Evolutionary conservation across 768 basidiomycete species (phyloP).

Genomic region (Mycena belliarum): DNA sequence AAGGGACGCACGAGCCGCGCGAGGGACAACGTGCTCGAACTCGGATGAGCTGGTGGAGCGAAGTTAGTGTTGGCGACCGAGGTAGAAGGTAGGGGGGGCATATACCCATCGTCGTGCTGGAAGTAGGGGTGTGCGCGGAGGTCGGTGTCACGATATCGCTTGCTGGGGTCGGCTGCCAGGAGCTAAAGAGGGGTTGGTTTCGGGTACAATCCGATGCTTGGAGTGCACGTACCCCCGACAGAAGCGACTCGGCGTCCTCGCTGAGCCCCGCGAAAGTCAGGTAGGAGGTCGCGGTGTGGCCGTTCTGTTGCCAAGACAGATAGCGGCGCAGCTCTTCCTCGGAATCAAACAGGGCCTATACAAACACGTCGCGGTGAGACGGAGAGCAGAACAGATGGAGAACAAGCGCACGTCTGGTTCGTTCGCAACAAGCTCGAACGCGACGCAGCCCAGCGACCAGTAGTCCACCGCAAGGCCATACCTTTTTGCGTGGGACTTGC

Average conservation of each 20-base stretch:
- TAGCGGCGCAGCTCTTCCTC: slow-evolving; percentile 27
- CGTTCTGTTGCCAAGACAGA: slow-evolving; percentile 17
- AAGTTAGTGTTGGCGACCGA: neutral
- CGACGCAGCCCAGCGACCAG: slow-evolving; percentile 44
- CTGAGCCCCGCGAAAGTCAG: slow-evolving; percentile 25
- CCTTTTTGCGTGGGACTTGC: slow-evolving; percentile 4
- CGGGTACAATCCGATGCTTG: neutral
- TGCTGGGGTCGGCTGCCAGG: slow-evolving; percentile 18
- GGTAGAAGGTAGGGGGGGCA: neutral
- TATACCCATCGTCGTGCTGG: slow-evolving; percentile 21
- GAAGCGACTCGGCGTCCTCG: slow-evolving; percentile 25
- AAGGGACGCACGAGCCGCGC: slow-evolving; percentile 11
- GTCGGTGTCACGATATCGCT: slow-evolving; percentile 22
- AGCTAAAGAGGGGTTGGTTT: slow-evolving; percentile 20
- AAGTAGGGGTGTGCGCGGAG: slow-evolving; percentile 29
- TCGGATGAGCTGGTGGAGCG: slow-evolving; percentile 17
- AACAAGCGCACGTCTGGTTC: slow-evolving; percentile 25
- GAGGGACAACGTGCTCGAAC: slow-evolving; percentile 19
- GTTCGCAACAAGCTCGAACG: slow-evolving; percentile 38
- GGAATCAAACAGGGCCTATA: slow-evolving; percentile 37
- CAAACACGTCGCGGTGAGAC: neutral
- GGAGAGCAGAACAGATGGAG: neutral
- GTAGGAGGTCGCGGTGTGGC: slow-evolving; percentile 18
- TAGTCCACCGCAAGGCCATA: slow-evolving; percentile 41
- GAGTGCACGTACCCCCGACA: slow-evolving; percentile 32